phyloP scores from a whole-genome alignment of 352 stramenopile genomes.

The Halophytophthora batemanensis region DNA sequence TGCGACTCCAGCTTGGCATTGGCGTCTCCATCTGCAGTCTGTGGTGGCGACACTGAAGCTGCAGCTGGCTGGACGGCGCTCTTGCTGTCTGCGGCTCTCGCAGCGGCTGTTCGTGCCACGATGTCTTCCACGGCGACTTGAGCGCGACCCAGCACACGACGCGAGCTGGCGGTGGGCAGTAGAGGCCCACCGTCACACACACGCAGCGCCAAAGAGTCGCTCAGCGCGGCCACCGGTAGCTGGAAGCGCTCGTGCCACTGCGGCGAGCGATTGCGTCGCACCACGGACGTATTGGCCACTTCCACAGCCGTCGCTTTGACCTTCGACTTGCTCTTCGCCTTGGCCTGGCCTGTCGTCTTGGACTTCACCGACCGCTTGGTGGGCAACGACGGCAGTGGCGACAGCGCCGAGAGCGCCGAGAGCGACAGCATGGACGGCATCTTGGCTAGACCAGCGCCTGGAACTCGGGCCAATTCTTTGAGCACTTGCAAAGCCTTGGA shows the following conservation, averaged over 20 bases:
- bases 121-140: conserved; percentile 44
- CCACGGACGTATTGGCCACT: conserved; percentile 50
- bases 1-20: conserved; percentile 1
- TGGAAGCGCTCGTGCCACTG: conserved; percentile 64
- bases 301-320: not conserved
- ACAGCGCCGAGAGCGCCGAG: no score
- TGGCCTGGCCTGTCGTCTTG: conserved; percentile 9
- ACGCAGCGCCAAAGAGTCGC: conserved; percentile 41
- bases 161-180: conserved; percentile 19
- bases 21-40: conserved; percentile 4
- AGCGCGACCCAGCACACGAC: conserved; percentile 44
- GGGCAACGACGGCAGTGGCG: not conserved
- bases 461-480: no score
- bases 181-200: conserved; percentile 55
- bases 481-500: no score
- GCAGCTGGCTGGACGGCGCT: not conserved
- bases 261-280: conserved; percentile 59
- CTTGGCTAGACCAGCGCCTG: no score
- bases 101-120: conserved; percentile 30
- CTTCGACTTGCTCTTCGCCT: not conserved
- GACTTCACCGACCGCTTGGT: conserved; percentile 2
- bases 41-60: not conserved
- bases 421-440: no score
- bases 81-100: not conserved
- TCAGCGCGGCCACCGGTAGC: conserved; percentile 43